These are phyloP conservation scores for Lactifluus echinatus DNA, from an alignment of 768 basidiomycete genomes.

Conservation along the genomic window DNA sequence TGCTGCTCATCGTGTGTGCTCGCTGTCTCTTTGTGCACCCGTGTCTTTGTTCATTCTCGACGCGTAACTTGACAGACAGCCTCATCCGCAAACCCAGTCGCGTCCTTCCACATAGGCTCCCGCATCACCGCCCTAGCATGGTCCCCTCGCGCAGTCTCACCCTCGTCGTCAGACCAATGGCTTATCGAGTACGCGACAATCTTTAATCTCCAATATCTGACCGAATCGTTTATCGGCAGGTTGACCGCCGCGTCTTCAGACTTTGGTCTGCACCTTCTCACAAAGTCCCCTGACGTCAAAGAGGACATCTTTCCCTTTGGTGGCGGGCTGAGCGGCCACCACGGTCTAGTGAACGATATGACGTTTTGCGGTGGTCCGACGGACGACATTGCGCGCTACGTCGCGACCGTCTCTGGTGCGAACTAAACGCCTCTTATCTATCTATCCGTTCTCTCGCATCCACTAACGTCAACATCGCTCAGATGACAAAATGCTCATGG, in stretches of 20 bases:
- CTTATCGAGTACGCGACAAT: constrained; percentile 48
- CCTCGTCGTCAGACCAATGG: constrained; percentile 58
- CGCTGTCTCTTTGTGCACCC: constrained; percentile 3
- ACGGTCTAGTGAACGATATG: constrained; percentile 70
- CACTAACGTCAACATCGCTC: not conserved
- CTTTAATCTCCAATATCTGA: too few species aligned
- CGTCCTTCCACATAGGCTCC: constrained; percentile 65
- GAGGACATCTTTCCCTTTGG: constrained; percentile 65
- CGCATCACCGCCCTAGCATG: constrained; percentile 70
- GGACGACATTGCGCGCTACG: constrained; percentile 59
- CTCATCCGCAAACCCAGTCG: constrained; percentile 41
- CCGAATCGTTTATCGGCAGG: constrained; percentile 33
- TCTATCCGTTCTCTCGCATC: not conserved
- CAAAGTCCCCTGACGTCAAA: constrained; percentile 38
- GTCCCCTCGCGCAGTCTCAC: constrained; percentile 63
- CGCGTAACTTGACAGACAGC: constrained; percentile 34
- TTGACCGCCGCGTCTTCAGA: constrained; percentile 60
- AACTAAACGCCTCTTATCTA: not conserved
- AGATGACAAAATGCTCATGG: constrained; percentile 78
- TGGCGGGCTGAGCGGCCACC: constrained; percentile 74
- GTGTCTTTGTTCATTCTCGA: constrained; percentile 14
- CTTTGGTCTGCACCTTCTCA: constrained; percentile 62
- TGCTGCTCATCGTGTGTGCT: constrained; percentile 51
- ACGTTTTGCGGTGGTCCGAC: constrained; percentile 70
- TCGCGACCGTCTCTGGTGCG: constrained; percentile 73